A percentile compares a stretch with the other conserved stretches of the same genome.
These are phyloP conservation scores for Prunus campanulata DNA, from an alignment of 306 rosid species.

Conservation along the genomic window DNA sequence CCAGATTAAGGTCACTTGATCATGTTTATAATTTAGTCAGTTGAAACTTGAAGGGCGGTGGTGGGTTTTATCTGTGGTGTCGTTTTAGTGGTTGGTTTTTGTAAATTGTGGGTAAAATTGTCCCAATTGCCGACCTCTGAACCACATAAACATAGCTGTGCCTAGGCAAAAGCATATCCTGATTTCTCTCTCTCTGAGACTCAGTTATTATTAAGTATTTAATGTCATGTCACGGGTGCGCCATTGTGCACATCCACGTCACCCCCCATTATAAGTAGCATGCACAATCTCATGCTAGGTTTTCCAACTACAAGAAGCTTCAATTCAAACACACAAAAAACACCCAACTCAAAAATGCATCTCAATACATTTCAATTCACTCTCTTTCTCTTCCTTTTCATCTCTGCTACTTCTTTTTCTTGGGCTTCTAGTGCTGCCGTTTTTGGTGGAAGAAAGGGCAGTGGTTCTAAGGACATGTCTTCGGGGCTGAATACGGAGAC, in stretches of 20 bases:
- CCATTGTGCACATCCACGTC: conserved; percentile 7
- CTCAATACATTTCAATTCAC: conserved; percentile 14
- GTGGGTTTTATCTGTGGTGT: not conserved
- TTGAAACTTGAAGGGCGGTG: not conserved
- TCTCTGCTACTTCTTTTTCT: conserved; percentile 12
- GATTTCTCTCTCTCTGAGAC: too few species aligned
- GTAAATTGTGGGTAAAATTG: not conserved
- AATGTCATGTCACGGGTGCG: not conserved
- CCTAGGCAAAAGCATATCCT: too few species aligned
- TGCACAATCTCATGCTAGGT: conserved; percentile 23
- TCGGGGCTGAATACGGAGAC: conserved; percentile 29
- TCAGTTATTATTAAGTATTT: too few species aligned
- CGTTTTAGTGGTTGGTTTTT: not conserved
- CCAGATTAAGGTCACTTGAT: too few species aligned
- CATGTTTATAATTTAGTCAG: not conserved
- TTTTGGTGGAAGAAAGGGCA: conserved; percentile 27
- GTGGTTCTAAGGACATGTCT: conserved; percentile 18
- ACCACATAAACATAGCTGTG: not conserved
- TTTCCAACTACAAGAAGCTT: not conserved
- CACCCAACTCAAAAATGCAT: conserved; percentile 42
- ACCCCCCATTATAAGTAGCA: conserved; percentile 45
- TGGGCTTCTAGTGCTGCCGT: not conserved
- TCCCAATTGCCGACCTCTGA: not conserved
- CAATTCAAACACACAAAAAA: not conserved
- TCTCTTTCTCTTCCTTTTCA: conserved; percentile 38